These are phyloP conservation scores for Dendryphion nanum DNA, from an alignment of 2,329 filamentous ascomycete species.

Conservation along the genomic window DNA sequence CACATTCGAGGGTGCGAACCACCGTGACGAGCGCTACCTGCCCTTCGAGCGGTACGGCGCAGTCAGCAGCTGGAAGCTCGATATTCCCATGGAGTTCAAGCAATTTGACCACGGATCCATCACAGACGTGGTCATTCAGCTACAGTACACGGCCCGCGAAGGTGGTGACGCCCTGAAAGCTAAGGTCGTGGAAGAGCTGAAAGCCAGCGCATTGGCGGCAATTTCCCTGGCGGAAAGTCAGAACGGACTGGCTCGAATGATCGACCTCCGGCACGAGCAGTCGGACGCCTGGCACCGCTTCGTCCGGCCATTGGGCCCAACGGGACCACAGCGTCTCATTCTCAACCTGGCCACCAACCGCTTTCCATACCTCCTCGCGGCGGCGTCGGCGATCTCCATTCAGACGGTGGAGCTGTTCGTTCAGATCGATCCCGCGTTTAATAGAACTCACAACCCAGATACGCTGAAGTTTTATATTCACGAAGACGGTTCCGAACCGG, in stretches of 20 bases:
- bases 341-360: too few species aligned
- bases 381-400: too few species aligned
- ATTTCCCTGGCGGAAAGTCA: not conserved
- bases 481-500: too few species aligned
- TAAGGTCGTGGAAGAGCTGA: not conserved
- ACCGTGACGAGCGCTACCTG: constrained; percentile 27
- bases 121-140: constrained; percentile 35
- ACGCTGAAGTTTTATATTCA: too few species aligned
- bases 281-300: not conserved
- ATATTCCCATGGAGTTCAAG: not conserved
- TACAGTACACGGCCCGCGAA: constrained; percentile 35
- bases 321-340: too few species aligned
- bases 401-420: too few species aligned
- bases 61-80: constrained; percentile 27
- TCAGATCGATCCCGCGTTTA: too few species aligned
- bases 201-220: not conserved
- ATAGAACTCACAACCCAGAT: too few species aligned
- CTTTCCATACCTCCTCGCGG: too few species aligned
- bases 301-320: too few species aligned
- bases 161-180: constrained; percentile 17
- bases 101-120: constrained; percentile 34
- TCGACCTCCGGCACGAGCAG: not conserved
- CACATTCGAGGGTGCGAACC: constrained; percentile 35
- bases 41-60: constrained; percentile 43
- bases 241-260: not conserved